These are phyloP conservation scores for Aspergillus luchuensis DNA, from an alignment of 2,329 filamentous ascomycete species.

Conservation along the genomic window DNA sequence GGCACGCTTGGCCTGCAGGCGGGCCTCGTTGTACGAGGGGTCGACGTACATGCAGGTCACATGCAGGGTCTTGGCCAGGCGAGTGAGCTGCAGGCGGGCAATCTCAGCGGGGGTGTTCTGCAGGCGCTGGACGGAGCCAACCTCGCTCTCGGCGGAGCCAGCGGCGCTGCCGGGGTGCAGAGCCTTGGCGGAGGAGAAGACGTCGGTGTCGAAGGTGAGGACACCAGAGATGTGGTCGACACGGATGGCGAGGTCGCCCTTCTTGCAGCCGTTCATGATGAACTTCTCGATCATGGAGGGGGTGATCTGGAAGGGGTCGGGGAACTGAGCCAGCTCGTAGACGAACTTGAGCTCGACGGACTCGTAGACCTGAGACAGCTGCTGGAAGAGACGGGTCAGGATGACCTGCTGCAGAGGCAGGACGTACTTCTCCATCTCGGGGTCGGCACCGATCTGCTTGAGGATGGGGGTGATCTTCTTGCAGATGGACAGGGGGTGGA, in stretches of 20 bases:
- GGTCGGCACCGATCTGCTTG: slow-evolving; percentile 85
- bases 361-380: slow-evolving; percentile 98
- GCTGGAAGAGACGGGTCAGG: slow-evolving; percentile 95
- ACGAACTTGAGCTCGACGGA: slow-evolving; percentile 94
- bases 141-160: slow-evolving; percentile 84
- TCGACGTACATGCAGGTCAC: slow-evolving; percentile 96
- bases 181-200: slow-evolving; percentile 96
- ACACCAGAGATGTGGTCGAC: slow-evolving; percentile 95
- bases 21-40: slow-evolving; percentile 79
- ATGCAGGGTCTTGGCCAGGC: slow-evolving; percentile 86
- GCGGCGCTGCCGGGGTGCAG: slow-evolving; percentile 79
- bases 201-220: slow-evolving; percentile 95
- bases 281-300: slow-evolving; percentile 96
- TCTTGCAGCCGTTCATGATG: slow-evolving; percentile 99
- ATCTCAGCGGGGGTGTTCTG: slow-evolving; percentile 98
- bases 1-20: slow-evolving; percentile 74
- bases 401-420: slow-evolving; percentile 97
- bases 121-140: slow-evolving; percentile 83
- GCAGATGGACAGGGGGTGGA: slow-evolving; percentile 98
- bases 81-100: slow-evolving; percentile 89
- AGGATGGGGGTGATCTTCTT: slow-evolving; percentile 98
- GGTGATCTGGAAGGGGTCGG: slow-evolving; percentile 91
- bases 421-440: slow-evolving; percentile 97
- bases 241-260: slow-evolving; percentile 93
- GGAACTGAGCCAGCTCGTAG: slow-evolving; percentile 90